Evolutionary conservation across 179 eudicot genomes (phyloP).

Genomic region (Nepenthes alata): DNA sequence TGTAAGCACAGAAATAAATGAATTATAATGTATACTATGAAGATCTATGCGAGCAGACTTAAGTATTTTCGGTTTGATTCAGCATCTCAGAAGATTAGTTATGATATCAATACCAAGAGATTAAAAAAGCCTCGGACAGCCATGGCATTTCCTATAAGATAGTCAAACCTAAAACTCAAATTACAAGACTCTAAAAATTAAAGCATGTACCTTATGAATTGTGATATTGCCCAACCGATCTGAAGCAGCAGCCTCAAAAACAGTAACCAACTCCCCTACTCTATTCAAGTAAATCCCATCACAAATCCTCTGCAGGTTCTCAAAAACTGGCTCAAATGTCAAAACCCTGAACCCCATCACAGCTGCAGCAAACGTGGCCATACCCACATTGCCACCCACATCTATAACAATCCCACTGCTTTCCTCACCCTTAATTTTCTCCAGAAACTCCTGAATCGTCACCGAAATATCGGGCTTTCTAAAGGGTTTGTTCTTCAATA

Average conservation of each 20-base stretch:
- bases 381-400: slow-evolving; percentile 97
- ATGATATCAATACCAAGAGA: too few species aligned
- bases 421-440: slow-evolving; percentile 27
- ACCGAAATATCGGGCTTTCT: slow-evolving; percentile 64
- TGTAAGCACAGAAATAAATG: too few species aligned
- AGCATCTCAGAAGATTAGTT: too few species aligned
- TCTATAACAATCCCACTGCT: slow-evolving; percentile 57
- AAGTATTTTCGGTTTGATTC: too few species aligned
- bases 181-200: too few species aligned
- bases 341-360: slow-evolving; percentile 77
- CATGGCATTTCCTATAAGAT: too few species aligned
- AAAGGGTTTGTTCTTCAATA: slow-evolving; percentile 63
- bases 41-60: too few species aligned
- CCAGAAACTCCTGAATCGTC: slow-evolving; percentile 59
- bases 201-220: slow-evolving; percentile 64
- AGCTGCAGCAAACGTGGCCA: slow-evolving; percentile 87
- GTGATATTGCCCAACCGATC: slow-evolving; percentile 70
- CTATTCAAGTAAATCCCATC: slow-evolving; percentile 83
- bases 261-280: slow-evolving; percentile 53
- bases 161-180: too few species aligned
- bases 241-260: slow-evolving; percentile 85
- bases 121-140: too few species aligned
- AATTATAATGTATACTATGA: too few species aligned
- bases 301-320: slow-evolving; percentile 94
- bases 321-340: slow-evolving; percentile 85